Percentiles rank a stretch among this genome's conserved stretches.
Evolutionary conservation across 306 rosid species (phyloP).

Genomic region (Lotus japonicus): DNA sequence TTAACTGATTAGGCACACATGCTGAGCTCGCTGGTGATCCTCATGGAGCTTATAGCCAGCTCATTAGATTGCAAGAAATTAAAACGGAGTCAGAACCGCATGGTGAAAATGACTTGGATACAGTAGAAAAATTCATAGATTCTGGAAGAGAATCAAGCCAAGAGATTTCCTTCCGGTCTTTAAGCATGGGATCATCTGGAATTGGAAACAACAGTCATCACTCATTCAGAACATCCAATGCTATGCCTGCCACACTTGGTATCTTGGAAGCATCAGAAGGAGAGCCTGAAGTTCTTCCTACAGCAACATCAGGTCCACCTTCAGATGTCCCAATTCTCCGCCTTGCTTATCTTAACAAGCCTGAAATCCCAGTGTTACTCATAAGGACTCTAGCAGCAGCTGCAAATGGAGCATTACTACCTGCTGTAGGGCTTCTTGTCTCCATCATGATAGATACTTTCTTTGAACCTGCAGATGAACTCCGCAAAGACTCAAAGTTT

Average conservation of each 20-base stretch:
- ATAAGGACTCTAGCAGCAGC: slow-evolving; percentile 54
- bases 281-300: slow-evolving; percentile 19
- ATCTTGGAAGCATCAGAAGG: slow-evolving; percentile 19
- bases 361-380: slow-evolving; percentile 57
- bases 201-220: slow-evolving; percentile 34
- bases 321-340: slow-evolving; percentile 37
- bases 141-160: slow-evolving; percentile 39
- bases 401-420: slow-evolving; percentile 40
- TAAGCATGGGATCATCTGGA: slow-evolving; percentile 53
- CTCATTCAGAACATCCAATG: slow-evolving; percentile 37
- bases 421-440: slow-evolving; percentile 40
- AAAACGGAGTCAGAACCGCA: slow-evolving; percentile 27
- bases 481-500: slow-evolving; percentile 48
- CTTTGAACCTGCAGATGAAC: slow-evolving; percentile 50
- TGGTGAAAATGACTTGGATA: slow-evolving; percentile 20
- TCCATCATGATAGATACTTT: slow-evolving; percentile 45
- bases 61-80: slow-evolving; percentile 49
- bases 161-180: slow-evolving; percentile 28
- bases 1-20: slow-evolving; percentile 51
- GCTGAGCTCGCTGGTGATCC: slow-evolving; percentile 43
- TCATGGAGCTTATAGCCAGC: slow-evolving; percentile 65
- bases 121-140: slow-evolving; percentile 24
- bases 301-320: slow-evolving; percentile 16
- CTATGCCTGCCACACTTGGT: slow-evolving; percentile 22
- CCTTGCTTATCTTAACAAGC: slow-evolving; percentile 69